Base-by-base conservation (phyloP, 768 basidiomycete species). In the Fistulinella prunicolor region DNA sequence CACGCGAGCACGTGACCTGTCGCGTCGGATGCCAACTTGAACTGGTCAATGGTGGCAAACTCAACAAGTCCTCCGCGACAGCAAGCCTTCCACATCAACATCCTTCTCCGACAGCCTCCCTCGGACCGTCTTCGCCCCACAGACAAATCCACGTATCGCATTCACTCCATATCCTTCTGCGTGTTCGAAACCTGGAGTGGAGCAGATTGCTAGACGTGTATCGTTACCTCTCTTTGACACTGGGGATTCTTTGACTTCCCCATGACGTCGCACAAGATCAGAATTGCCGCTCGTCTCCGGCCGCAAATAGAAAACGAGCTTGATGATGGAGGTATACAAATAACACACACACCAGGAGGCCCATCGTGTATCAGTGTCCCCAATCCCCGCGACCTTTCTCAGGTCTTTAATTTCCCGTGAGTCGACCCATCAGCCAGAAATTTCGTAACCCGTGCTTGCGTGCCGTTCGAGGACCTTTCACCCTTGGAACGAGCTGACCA, bases 321-420 rank as follows among this genome's bases (percentile, higher is more conserved):
- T 23, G 78, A 80, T 46, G 87, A 89, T 60, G 74, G 78, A 40
- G 76, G 77, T 16, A 69, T 89, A 45, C 70, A 74, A 47, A 73
- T 87, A 36, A 67, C 73, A 40, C 78, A 77, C 42, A 55, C 64
- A 5, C 63, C 73, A 5, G 70, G 68, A 23, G 61, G 68, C 13
- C 66, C 69, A 34, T 79, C 77, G 36, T 77, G 68, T 41, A 81
- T 90, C 50, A 73, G 73, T 20, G 86, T 90, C 6, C 70, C 78
- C 23, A 90, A 90, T 61, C 87, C 86, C 0, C 74, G 86, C 49
- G 83, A 87, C 62, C 59, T 74, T 0, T 72, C 72, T 19, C 83
- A 89, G 62, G 64, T 86, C n/a, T 89, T 89, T 65, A 85, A 82
- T 51, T 91, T 89, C 61, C 85, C 82, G 85, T 87, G 46, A 57